These are phyloP conservation scores for Pichia kluyveri DNA, from an alignment of 805 yeast genomes.

Conservation along the genomic window DNA sequence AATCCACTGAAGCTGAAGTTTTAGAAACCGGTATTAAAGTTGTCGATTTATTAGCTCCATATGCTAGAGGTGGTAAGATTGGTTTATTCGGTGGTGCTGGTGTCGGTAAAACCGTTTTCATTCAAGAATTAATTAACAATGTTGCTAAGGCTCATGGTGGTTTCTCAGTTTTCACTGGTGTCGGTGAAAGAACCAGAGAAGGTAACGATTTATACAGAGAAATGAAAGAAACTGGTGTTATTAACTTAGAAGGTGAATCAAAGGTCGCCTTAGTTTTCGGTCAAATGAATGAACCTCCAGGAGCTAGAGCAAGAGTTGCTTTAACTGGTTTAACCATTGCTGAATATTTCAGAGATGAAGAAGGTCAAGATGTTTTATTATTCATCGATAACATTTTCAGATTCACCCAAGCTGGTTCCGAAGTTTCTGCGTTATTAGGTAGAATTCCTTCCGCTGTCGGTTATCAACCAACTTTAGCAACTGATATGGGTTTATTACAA, in stretches of 20 bases:
- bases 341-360: conserved; percentile 99
- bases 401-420: conserved; percentile 99
- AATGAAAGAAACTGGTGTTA: conserved; percentile 99
- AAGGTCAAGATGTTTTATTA: conserved; percentile 99
- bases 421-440: conserved; percentile 98
- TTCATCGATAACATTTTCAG: conserved; percentile 99
- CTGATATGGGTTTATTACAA: conserved; percentile 99
- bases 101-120: conserved; percentile 99
- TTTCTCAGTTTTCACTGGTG: conserved; percentile 99
- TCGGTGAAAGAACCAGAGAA: conserved; percentile 99
- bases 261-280: conserved; percentile 99
- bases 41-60: conserved; percentile 97
- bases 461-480: conserved; percentile 99
- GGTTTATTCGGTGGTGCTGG: conserved; percentile 99
- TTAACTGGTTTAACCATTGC: conserved; percentile 99
- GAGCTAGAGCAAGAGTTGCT: conserved; percentile 99
- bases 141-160: conserved; percentile 99
- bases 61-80: conserved; percentile 99
- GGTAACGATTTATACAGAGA: conserved; percentile 99
- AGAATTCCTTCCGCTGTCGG: conserved; percentile 99
- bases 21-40: conserved; percentile 99
- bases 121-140: conserved; percentile 99
- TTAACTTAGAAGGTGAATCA: conserved; percentile 98
- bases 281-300: conserved; percentile 99
- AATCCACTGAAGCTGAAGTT: conserved; percentile 96